A percentile compares a stretch with the other conserved stretches of the same genome.
Evolutionary conservation across 176 grass and related monocot genomes (phyloP).

Genomic region (Saccharum officinarum): DNA sequence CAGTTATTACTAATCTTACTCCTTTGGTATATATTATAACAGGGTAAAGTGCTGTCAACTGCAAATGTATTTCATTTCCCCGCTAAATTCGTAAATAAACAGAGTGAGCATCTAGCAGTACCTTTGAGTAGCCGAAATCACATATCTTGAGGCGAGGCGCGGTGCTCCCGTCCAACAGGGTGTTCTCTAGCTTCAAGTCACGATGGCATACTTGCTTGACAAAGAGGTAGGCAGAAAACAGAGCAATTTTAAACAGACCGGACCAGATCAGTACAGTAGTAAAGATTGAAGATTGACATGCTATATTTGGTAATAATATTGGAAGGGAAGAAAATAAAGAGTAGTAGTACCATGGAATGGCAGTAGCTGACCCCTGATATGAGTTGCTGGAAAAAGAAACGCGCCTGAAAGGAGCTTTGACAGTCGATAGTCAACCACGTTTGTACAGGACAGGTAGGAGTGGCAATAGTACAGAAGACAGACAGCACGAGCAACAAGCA

Average conservation of each 20-base stretch:
- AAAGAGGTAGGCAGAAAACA: slow-evolving; percentile 10
- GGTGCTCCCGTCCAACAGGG: slow-evolving; percentile 60
- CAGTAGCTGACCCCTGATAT: slow-evolving; percentile 82
- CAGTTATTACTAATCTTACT: not conserved
- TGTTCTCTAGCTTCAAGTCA: slow-evolving; percentile 83
- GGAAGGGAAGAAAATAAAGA: not conserved
- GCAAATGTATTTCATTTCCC: not conserved
- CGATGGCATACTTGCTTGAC: slow-evolving; percentile 83
- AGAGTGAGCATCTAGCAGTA: not conserved
- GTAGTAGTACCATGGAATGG: slow-evolving; percentile 62
- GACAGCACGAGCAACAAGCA: not conserved
- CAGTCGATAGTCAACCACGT: slow-evolving; percentile 1
- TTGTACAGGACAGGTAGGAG: not conserved
- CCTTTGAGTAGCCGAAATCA: slow-evolving; percentile 85
- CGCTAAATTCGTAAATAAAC: not conserved
- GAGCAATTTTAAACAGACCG: slow-evolving; percentile 8
- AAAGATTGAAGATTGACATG: not conserved
- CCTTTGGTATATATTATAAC: not conserved
- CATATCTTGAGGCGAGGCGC: slow-evolving; percentile 80
- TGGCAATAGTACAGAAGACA: not conserved
- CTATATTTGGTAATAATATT: not conserved
- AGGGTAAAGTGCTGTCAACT: not conserved
- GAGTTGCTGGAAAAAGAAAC: slow-evolving; percentile 84
- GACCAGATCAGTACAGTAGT: too few relatives aligned
- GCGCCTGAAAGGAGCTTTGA: slow-evolving; percentile 48